phyloP scores from a whole-genome alignment of 495 filamentous ascomycete genomes.

The Chaetomium tenue region DNA sequence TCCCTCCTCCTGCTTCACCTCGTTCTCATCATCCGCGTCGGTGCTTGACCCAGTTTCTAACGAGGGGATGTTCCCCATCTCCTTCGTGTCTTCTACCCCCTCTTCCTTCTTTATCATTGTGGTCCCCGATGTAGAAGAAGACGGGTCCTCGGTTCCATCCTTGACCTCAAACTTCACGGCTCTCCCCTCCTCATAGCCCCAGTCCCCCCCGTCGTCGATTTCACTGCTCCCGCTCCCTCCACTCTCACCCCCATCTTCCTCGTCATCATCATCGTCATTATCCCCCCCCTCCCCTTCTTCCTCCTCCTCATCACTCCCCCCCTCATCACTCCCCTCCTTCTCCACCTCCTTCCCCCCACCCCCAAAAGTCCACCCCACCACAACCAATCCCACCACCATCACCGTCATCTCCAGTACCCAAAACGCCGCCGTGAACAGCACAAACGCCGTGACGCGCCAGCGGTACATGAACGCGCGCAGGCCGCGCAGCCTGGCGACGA shows the following conservation, averaged over 20 bases:
- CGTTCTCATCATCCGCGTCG: slow-evolving; percentile 27
- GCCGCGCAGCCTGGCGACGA: slow-evolving; percentile 71
- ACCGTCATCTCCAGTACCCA: slow-evolving; percentile 69
- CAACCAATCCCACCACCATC: slow-evolving; percentile 37
- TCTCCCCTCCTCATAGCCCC: too few species aligned
- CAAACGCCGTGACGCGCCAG: slow-evolving; percentile 65
- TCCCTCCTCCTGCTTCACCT: slow-evolving; percentile 27
- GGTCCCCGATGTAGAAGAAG: slow-evolving; percentile 24
- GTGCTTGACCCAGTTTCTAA: slow-evolving; percentile 28
- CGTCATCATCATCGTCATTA: too few species aligned
- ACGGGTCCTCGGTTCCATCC: background rate
- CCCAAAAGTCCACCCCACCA: background rate
- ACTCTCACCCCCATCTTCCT: background rate
- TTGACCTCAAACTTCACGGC: background rate
- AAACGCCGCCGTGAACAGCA: slow-evolving; percentile 65
- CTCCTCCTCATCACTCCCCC: too few species aligned
- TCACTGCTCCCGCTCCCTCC: background rate
- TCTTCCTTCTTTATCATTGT: slow-evolving; percentile 36
- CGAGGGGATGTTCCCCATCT: slow-evolving; percentile 15
- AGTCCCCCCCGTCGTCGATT: background rate
- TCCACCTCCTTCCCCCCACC: background rate
- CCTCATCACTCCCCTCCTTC: background rate
- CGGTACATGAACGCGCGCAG: slow-evolving; percentile 84
- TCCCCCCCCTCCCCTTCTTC: background rate
- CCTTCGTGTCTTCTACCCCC: slow-evolving; percentile 33